phyloP scores from a whole-genome alignment of 257 asterid genomes.

The Solanum boliviense region DNA sequence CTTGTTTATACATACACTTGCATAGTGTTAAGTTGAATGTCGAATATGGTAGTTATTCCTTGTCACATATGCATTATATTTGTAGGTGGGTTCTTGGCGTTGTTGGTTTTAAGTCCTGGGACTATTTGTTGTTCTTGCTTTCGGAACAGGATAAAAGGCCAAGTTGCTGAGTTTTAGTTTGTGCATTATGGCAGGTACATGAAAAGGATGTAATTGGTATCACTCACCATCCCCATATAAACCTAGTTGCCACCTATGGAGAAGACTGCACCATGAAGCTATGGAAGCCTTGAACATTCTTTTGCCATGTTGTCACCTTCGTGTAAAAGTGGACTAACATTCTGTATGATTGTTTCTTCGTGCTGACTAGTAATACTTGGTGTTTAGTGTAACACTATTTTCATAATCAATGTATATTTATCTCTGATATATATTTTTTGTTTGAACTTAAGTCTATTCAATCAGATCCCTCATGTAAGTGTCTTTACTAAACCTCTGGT shows the following conservation, averaged over 20 bases:
- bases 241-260: conserved; percentile 75
- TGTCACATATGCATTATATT: neutral
- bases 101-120: neutral
- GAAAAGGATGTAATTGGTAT: conserved; percentile 93
- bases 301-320: neutral
- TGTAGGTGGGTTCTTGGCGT: neutral
- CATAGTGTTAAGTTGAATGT: neutral
- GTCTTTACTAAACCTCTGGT: neutral
- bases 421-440: neutral
- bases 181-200: conserved; percentile 49
- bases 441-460: neutral
- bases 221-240: conserved; percentile 89
- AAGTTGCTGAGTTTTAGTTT: neutral
- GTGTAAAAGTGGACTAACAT: neutral
- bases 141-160: neutral
- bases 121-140: neutral
- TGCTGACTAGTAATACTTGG: neutral
- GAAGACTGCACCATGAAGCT: conserved; percentile 82
- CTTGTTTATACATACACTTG: neutral
- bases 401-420: neutral
- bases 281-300: conserved; percentile 60
- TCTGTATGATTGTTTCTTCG: neutral
- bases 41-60: neutral
- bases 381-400: neutral
- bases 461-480: neutral